Base-by-base conservation (phyloP, 2,329 filamentous ascomycete genomes). In the Neofusicoccum laricinum region DNA sequence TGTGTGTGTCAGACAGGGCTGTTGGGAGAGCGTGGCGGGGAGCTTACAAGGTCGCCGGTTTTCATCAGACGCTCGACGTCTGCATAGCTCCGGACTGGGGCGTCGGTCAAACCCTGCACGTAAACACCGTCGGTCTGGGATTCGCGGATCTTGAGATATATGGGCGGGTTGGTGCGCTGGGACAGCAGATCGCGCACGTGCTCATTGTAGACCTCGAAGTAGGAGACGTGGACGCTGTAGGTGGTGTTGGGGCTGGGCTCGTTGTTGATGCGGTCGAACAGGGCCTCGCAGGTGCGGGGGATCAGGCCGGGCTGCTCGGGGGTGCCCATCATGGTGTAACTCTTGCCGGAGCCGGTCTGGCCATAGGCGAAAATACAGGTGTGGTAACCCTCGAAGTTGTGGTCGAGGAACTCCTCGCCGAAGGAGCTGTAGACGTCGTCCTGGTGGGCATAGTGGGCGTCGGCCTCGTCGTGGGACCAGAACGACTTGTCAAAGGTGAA, bases 181-280 rank as follows among this genome's bases (percentile, higher is more conserved):
- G 93, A 90, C 50, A 99, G 86, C 40, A 99, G 82, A 75, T 99
- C 95, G 65, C 95, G 91, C 57, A 99, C 95, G 78, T 98, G 95
- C 80, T 99, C 95, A 78, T 99, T 99, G 85, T 99, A 99, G 67
- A 99, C 95, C 76, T 99, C 95, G 73, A 99, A 98, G 80, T 99
- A 99, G 3, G 93, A 97, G 32, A 98, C 95, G 67, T 95, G 90
- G 68, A 99, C 95, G 71, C 94, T 95, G 83, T 97, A 99, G 70
- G 92, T 96, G 75, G 97, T 92, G 77, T 95, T 96, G 62, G 93
- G 90, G 50, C 90, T 90, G 72, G 96, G 90, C 69, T 91, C 88
- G 48, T 88, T 86, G 68, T 94, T 90, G 75, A 99, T 97, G 63
- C 95, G 88, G 80, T 97, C 88, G 75, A 99, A 99, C 58, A 99